Conservation (phyloP, 2,329 filamentous ascomycete genomes). For the Iodosphaeria phyllophila region DNA sequence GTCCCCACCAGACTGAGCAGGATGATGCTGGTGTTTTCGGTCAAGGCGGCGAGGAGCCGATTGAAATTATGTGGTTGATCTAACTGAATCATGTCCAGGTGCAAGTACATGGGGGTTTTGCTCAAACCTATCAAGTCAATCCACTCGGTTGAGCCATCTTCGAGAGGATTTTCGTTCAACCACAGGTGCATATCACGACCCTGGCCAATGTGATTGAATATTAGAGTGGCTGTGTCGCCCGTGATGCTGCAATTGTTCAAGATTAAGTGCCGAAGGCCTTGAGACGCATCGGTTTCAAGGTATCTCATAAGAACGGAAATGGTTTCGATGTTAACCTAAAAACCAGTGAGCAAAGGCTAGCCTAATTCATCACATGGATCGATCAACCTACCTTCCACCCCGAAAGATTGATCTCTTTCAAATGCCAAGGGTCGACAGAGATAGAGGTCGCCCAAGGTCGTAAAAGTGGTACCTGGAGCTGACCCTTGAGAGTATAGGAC, state of each 20-base stretch:
- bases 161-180: conserved; percentile 32
- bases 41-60: conserved; percentile 27
- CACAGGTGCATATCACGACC: conserved; percentile 27
- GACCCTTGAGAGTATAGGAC: conserved; percentile 28
- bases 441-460: conserved; percentile 20
- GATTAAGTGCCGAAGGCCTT: conserved; percentile 22
- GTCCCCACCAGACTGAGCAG: conserved; percentile 36
- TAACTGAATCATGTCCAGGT: conserved; percentile 40
- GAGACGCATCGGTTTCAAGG: conserved; percentile 19
- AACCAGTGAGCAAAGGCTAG: conserved; percentile 5
- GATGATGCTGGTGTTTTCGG: conserved; percentile 28
- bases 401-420: conserved; percentile 35
- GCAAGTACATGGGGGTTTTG: conserved; percentile 28
- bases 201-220: conserved; percentile 30
- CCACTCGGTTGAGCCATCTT: conserved; percentile 30
- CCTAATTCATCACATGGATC: not conserved
- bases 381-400: conserved; percentile 25
- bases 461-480: conserved; percentile 24
- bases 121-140: conserved; percentile 26
- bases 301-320: conserved; percentile 26
- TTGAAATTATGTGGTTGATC: conserved; percentile 30
- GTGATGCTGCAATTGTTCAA: conserved; percentile 34
- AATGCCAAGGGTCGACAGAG: conserved; percentile 17
- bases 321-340: conserved; percentile 29
- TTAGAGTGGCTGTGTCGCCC: conserved; percentile 26